Evolutionary conservation across 768 basidiomycete genomes (phyloP).

Genomic region (Amanita rimosa): DNA sequence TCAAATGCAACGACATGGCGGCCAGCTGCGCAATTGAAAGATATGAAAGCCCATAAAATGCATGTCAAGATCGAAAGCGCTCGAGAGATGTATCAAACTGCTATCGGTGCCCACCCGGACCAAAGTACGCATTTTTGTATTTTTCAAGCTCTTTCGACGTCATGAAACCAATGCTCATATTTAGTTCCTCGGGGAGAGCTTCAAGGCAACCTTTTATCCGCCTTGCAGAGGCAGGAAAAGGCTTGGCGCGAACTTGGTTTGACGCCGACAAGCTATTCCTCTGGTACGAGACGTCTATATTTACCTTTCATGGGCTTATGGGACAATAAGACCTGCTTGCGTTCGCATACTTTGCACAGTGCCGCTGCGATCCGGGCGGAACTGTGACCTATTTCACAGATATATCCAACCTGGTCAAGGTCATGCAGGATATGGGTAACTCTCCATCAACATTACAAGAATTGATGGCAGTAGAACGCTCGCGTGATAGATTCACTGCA

Average conservation of each 20-base stretch:
- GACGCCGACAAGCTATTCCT: constrained; percentile 53
- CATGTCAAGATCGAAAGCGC: constrained; percentile 46
- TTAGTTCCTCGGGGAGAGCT: constrained; percentile 45
- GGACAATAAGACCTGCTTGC: constrained; percentile 45
- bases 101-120: constrained; percentile 66
- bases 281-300: constrained; percentile 30
- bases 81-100: constrained; percentile 62
- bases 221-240: constrained; percentile 25
- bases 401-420: constrained; percentile 38
- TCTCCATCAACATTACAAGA: constrained; percentile 42
- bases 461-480: constrained; percentile 48
- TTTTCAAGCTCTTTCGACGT: not conserved
- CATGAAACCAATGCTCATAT: not conserved
- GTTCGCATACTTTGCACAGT: constrained; percentile 77
- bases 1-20: not conserved
- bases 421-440: constrained; percentile 35
- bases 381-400: constrained; percentile 57
- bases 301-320: not conserved
- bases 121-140: constrained; percentile 45
- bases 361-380: constrained; percentile 62
- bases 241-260: constrained; percentile 46
- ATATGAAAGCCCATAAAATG: constrained; percentile 25
- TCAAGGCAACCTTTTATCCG: constrained; percentile 24
- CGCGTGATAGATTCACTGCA: constrained; percentile 49
- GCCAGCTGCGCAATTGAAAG: constrained; percentile 35